A percentile compares a stretch with the other conserved stretches of the same genome.
phyloP scores from a whole-genome alignment of 306 rosid genomes.

The Fagus sylvatica region DNA sequence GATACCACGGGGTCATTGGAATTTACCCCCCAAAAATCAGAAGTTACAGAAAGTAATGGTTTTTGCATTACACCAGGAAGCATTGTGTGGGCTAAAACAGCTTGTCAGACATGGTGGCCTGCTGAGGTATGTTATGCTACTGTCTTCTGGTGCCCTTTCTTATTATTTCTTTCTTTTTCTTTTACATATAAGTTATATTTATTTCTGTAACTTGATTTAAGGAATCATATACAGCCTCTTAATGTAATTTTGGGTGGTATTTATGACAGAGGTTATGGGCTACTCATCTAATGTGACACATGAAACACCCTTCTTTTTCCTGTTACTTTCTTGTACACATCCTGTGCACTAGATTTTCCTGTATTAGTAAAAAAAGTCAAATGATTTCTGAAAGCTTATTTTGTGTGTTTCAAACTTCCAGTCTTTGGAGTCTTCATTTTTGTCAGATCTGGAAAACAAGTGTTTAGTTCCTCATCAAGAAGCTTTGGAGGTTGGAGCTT shows the following conservation, averaged over 20 bases:
- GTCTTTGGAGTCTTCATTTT: background rate
- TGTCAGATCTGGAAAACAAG: background rate
- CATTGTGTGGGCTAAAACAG: conserved; percentile 52
- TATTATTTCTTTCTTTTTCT: conserved; percentile 1
- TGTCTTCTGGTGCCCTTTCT: conserved; percentile 3
- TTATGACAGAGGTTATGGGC: background rate
- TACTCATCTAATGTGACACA: background rate
- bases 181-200: background rate
- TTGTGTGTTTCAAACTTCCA: background rate
- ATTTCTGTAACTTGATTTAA: background rate
- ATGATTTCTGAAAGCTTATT: background rate
- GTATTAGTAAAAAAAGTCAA: background rate
- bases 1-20: conserved; percentile 31
- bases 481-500: background rate
- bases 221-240: background rate
- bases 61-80: conserved; percentile 46
- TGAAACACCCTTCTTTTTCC: background rate
- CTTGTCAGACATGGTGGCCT: conserved; percentile 55
- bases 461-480: background rate
- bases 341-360: no score
- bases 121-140: conserved; percentile 48
- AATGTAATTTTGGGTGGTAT: background rate
- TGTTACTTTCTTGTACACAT: no score
- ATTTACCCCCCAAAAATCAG: conserved; percentile 36
- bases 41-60: conserved; percentile 38